Conservation (phyloP, 1,284 basidiomycete genomes). For the Macrocystidia cucumis region DNA sequence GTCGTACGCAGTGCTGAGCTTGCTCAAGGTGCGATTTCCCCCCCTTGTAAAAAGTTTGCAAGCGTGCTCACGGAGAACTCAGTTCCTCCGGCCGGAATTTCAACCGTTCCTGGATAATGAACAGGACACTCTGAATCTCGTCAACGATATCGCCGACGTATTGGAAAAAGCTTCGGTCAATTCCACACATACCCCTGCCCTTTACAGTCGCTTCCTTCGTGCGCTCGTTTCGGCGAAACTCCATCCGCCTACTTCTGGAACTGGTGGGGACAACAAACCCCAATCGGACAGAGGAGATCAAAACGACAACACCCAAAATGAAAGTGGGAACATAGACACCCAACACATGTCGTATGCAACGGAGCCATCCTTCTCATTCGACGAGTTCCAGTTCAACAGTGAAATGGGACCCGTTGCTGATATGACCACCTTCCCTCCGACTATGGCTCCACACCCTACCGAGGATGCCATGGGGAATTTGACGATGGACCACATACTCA, state of each 20-base stretch:
- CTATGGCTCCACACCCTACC: constrained; percentile 52
- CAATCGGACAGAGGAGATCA: constrained; percentile 1
- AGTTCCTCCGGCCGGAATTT: constrained; percentile 82
- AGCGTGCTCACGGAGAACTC: no score
- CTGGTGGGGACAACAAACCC: constrained; percentile 5
- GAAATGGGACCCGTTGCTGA: constrained; percentile 78
- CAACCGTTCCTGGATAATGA: constrained; percentile 71
- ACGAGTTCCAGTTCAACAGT: constrained; percentile 62
- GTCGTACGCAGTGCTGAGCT: constrained; percentile 81
- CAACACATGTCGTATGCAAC: constrained; percentile 9
- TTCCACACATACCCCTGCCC: constrained; percentile 73
- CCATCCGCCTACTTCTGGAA: constrained; percentile 21
- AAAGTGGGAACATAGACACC: constrained; percentile 10
- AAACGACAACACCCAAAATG: constrained; percentile 4
- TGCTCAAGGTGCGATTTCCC: constrained; percentile 64
- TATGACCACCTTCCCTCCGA: constrained; percentile 75
- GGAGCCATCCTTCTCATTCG: constrained; percentile 23
- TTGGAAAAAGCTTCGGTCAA: constrained; percentile 72
- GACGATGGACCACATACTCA: constrained; percentile 76
- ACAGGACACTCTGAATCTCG: constrained; percentile 60
- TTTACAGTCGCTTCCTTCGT: constrained; percentile 83
- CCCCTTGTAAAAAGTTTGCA: background rate
- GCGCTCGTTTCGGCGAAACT: constrained; percentile 64
- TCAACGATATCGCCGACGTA: constrained; percentile 74
- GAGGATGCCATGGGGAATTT: constrained; percentile 43